phyloP scores from a whole-genome alignment of 257 asterid species.

The Jasminum sambac region DNA sequence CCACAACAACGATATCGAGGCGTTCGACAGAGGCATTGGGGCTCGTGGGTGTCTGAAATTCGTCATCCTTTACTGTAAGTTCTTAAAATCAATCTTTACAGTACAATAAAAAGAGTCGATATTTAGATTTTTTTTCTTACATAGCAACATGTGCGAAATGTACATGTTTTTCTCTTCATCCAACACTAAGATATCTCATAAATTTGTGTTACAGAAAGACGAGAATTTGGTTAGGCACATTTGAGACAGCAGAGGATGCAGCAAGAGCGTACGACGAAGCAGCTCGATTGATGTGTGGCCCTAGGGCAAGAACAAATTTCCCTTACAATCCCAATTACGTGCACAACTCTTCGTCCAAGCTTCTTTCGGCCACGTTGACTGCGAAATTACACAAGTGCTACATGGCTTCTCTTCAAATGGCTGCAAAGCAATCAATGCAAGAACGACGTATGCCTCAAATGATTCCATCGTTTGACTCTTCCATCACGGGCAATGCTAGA shows the following conservation, averaged over 20 bases:
- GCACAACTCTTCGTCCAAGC: slow-evolving; percentile 30
- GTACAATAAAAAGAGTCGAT: too few species aligned
- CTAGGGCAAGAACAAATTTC: slow-evolving; percentile 65
- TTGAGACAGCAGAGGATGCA: slow-evolving; percentile 78
- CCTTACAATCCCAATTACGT: slow-evolving; percentile 38
- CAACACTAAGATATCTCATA: background rate
- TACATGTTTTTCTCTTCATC: too few species aligned
- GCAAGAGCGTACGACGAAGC: slow-evolving; percentile 86
- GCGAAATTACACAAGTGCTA: slow-evolving; percentile 70
- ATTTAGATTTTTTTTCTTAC: too few species aligned
- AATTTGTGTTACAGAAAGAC: slow-evolving; percentile 49
- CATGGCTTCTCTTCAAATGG: slow-evolving; percentile 51
- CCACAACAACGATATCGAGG: slow-evolving; percentile 69
- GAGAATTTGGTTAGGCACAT: slow-evolving; percentile 78
- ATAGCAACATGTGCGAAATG: too few species aligned
- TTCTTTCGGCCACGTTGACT: slow-evolving; percentile 55
- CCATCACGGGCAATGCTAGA: background rate
- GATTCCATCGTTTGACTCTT: background rate
- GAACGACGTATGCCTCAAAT: background rate
- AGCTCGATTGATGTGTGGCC: slow-evolving; percentile 69
- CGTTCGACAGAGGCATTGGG: slow-evolving; percentile 85
- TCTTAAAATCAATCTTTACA: too few species aligned
- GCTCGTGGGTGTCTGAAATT: slow-evolving; percentile 89
- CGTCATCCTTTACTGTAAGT: slow-evolving; percentile 74
- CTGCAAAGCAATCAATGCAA: slow-evolving; percentile 29